Evolutionary conservation across 352 stramenopile genomes (phyloP), one percentile per base, ranked within the genome.

Genomic region (Pythium periplocum): DNA sequence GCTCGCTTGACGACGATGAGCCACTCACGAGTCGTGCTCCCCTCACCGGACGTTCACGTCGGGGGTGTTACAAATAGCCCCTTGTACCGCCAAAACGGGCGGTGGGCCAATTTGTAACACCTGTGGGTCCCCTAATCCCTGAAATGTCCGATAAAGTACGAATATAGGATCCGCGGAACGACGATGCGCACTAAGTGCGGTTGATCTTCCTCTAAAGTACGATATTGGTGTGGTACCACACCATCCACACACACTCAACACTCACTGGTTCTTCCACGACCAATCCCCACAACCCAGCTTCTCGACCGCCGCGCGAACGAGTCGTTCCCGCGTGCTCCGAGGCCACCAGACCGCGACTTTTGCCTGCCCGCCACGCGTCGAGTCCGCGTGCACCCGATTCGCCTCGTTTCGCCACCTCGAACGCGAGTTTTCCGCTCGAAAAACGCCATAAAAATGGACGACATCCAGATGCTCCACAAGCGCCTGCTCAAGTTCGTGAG

Each of bases 401-500:
- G 17, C 17, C 17, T 26, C 17, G 17, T 26, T 26, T 26, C 17
- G 17, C 17, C 17, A 26, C 17, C 17, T 26, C 17, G 17, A 26
- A 26, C 17, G 17, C 17, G 17, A 26, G 17, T 26, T 26, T 26
- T 26, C 17, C 17, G 17, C 17, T 26, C 17, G 17, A 26, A 26
- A 26, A 26, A 26, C 17, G 17, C 17, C 17, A 26, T 26, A 44
- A 62, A 63, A 43, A 93, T 90, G 82, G 74, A 90, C 33, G 78
- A 87, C 49, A 64, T 76, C 45, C 73, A 85, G 53, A 56, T 80
- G 30, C 63, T 93, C 17, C 77, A 93, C 69, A 69, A 70, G 45
- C 76, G 77, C 12, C 67, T 93, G 52, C 55, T 83, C 45, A 90
- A 90, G 64, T 89, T 88, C 59, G 73, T 74, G 35, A 75, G 66